Percentiles rank a stretch among this genome's conserved stretches.
phyloP scores from a whole-genome alignment of 805 yeast genomes.

The Hanseniaspora taiwanica region DNA sequence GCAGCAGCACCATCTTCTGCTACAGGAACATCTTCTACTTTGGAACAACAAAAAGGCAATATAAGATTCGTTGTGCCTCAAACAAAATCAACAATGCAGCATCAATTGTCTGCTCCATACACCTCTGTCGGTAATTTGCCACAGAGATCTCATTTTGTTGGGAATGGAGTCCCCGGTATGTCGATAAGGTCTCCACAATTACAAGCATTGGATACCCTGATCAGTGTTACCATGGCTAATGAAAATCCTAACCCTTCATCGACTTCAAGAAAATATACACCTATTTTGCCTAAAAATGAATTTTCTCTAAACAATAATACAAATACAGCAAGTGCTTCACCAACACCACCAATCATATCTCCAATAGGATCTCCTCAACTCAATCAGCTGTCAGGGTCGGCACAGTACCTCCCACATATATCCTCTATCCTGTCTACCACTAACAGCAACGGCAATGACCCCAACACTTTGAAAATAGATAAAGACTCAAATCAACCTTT shows the following conservation, averaged over 20 bases:
- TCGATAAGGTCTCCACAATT: background rate
- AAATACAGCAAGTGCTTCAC: background rate
- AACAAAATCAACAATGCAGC: background rate
- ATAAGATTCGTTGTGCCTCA: background rate
- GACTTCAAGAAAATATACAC: background rate
- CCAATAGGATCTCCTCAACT: background rate
- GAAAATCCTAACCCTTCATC: background rate
- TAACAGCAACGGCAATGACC: background rate
- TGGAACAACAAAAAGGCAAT: background rate
- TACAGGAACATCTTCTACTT: no score
- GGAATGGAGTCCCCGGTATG: background rate
- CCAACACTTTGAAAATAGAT: no score
- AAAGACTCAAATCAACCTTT: no score
- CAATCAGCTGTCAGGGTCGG: background rate
- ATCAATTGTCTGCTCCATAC: background rate
- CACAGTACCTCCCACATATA: conserved; percentile 14
- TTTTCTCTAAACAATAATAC: background rate
- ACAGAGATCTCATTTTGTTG: background rate
- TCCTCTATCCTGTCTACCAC: conserved; percentile 6
- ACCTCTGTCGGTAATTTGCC: background rate
- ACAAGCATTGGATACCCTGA: background rate
- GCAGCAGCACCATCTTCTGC: background rate
- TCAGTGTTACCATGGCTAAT: background rate
- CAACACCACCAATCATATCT: background rate
- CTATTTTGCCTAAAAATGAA: background rate